These are phyloP conservation scores for Elaphomyces granulatus DNA, from an alignment of 495 filamentous ascomycete species.

Conservation along the genomic window DNA sequence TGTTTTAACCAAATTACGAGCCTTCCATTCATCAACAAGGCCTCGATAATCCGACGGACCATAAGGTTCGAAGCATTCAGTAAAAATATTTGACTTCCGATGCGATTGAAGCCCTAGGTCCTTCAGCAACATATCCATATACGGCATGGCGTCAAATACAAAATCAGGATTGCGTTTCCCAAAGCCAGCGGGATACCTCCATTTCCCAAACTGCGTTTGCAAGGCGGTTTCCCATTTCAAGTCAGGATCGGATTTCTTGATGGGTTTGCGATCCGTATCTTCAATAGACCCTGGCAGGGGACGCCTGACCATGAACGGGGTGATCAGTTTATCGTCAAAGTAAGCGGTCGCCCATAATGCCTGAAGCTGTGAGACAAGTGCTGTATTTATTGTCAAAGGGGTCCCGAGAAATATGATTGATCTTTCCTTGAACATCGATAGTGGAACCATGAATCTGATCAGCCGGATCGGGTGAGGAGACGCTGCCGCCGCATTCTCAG, in stretches of 20 bases:
- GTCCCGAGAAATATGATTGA: constrained; percentile 56
- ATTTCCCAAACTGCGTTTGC: constrained; percentile 51
- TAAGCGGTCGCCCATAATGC: constrained; percentile 61
- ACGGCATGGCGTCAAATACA: constrained; percentile 65
- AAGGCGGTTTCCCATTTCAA: constrained; percentile 44
- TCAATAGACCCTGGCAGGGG: constrained; percentile 13
- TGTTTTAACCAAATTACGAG: no score
- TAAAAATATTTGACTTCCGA: constrained; percentile 31
- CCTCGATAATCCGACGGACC: constrained; percentile 46
- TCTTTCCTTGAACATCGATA: constrained; percentile 38
- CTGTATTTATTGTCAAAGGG: constrained; percentile 47
- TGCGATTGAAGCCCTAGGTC: constrained; percentile 44
- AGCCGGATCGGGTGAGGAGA: constrained; percentile 35
- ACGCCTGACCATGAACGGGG: no score
- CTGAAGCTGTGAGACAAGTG: constrained; percentile 48
- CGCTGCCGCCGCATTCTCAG: constrained; percentile 18
- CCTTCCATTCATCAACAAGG: constrained; percentile 47
- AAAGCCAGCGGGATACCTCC: constrained; percentile 52
- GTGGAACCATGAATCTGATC: constrained; percentile 57
- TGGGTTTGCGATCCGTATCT: constrained; percentile 4
- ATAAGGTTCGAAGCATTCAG: constrained; percentile 41
- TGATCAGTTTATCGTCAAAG: constrained; percentile 32
- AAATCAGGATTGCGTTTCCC: constrained; percentile 53
- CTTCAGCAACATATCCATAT: constrained; percentile 52
- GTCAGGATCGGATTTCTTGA: constrained; percentile 12